phyloP scores from a whole-genome alignment of 805 yeast species.

The Saturnispora mendoncae region DNA sequence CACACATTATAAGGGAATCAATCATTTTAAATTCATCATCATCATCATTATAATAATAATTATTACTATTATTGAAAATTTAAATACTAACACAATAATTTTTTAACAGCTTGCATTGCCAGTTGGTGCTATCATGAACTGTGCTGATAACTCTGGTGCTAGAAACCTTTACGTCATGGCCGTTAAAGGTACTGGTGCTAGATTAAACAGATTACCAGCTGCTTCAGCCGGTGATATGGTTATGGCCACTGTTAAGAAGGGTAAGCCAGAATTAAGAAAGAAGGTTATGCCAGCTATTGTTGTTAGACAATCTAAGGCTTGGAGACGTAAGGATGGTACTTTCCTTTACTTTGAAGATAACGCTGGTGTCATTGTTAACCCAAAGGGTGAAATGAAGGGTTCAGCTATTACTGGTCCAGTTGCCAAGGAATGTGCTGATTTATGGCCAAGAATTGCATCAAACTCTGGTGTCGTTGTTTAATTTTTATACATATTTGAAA shows the following conservation, averaged over 20 bases:
- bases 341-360: constrained; percentile 99
- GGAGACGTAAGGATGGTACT: constrained; percentile 99
- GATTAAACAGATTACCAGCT: constrained; percentile 99
- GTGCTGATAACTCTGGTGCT: constrained; percentile 99
- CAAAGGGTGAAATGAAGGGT: constrained; percentile 99
- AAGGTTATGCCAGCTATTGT: constrained; percentile 99
- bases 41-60: too few relatives aligned
- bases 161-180: constrained; percentile 98
- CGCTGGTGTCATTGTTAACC: constrained; percentile 99
- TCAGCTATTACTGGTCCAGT: constrained; percentile 99
- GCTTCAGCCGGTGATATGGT: constrained; percentile 99
- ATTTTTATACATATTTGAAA: constrained; percentile 17
- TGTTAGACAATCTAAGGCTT: constrained; percentile 97
- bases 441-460: constrained; percentile 99
- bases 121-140: constrained; percentile 98
- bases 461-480: constrained; percentile 99
- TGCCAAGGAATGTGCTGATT: constrained; percentile 99
- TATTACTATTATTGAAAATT: too few relatives aligned
- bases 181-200: constrained; percentile 99
- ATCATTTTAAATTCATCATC: neutral
- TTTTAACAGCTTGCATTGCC: constrained; percentile 87
- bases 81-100: constrained; percentile 14
- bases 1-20: too few relatives aligned
- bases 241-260: constrained; percentile 99
- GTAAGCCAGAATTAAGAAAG: constrained; percentile 99